Base-by-base conservation (phyloP, 139 green algal species). In the Closterium sp. region DNA sequence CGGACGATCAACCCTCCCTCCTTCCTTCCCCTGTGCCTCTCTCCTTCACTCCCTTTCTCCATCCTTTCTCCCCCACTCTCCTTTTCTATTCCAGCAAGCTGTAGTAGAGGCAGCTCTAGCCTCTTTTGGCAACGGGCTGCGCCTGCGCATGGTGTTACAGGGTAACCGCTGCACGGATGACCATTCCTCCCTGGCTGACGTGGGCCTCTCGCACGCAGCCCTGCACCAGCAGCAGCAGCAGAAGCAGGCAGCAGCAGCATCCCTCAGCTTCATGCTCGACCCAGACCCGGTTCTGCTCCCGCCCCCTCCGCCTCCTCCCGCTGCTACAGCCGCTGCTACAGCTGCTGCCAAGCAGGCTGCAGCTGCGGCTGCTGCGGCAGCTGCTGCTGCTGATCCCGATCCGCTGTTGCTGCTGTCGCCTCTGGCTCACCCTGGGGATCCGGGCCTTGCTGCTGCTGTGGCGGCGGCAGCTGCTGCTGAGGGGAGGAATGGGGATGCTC, bases 151-250 rank as follows among this genome's bases (percentile, higher is more conserved):
- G 7, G 34, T 91, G 64, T 31, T 91, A 31, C 88, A 91, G 35
- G 88, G 88, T n/a, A 91, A 91, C 25, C 88, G 88, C 84, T 32
- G 88, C 23, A 36, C 35, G 66, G 38, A 91, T 34, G 88, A 91
- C 25, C 38, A 55, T 2, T 5, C 88, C n/a, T 88, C 64, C 7
- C 35, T 91, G 34, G 35, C 88, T 16, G 35, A 91, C 33, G 88
- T 55, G 19, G 88, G 88, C 7, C 88, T 91, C 84, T 87, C 88
- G 3, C 34, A 88, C 25, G 33, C 34, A 16, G 25, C 35, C 33
- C 34, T 90, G 4, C 33, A 35, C 66, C 12, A 34, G 10, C 12
- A 81, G 33, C 66, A 55, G 36, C 36, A 55, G 36, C 36, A 55
- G 36, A 55, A 55, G 36, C 36, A 55, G 4, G 36, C 33, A 2